A percentile compares a stretch with the other conserved stretches of the same genome.
Evolutionary conservation across 164 flowering plant species (phyloP).

Genomic region (Echeveria elegans): DNA sequence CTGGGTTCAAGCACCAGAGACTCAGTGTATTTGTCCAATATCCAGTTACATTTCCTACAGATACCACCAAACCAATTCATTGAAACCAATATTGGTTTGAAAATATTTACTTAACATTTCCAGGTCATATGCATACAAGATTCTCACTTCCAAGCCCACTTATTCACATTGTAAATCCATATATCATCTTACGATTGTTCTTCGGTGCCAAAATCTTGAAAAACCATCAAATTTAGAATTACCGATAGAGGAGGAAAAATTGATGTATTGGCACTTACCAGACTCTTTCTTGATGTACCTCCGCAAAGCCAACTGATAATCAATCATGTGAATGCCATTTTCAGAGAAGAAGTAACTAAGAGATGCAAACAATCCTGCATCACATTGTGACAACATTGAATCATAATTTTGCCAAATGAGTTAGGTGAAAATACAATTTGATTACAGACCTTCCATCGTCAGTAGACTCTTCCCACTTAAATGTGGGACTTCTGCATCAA

Average conservation of each 20-base stretch:
- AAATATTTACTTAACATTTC: background rate
- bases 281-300: constrained; percentile 45
- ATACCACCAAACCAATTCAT: constrained; percentile 10
- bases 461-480: constrained; percentile 62
- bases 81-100: background rate
- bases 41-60: constrained; percentile 34
- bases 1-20: constrained; percentile 95
- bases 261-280: constrained; percentile 30
- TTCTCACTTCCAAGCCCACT: too few species aligned
- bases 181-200: too few species aligned
- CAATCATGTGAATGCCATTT: constrained; percentile 49
- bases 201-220: too few species aligned
- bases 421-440: background rate
- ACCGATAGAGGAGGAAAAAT: background rate
- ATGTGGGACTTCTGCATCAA: constrained; percentile 40
- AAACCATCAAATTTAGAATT: background rate
- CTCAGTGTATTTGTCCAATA: constrained; percentile 52
- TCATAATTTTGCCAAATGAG: background rate
- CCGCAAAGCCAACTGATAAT: constrained; percentile 75
- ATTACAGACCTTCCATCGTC: constrained; percentile 61
- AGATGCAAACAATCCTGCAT: constrained; percentile 64
- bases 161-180: too few species aligned
- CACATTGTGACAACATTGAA: constrained; percentile 8
- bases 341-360: constrained; percentile 72
- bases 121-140: background rate